Base-by-base conservation (phyloP, 2,329 filamentous ascomycete species). In the Trichoderma sp. region DNA sequence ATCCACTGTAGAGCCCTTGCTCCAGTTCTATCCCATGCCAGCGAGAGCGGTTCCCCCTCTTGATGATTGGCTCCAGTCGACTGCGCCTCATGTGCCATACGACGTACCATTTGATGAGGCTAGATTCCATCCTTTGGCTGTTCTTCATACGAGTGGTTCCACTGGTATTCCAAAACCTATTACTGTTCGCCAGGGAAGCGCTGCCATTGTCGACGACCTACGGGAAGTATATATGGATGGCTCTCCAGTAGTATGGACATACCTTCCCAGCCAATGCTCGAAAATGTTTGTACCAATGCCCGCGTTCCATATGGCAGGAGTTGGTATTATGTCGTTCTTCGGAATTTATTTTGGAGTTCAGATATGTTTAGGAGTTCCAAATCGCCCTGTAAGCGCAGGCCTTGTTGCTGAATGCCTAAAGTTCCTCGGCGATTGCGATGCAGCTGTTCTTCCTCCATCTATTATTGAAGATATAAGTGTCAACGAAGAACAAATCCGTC, bases 161-260 rank as follows among this genome's bases (percentile, higher is more conserved):
- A 84, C 83, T 0, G 83, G 83, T 0, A 75, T 83, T 4, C 83
- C 83, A 0, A 84, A 83, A 72, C 83, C 83, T 2, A 77, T 85
- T n/a, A 71, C 82, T 11, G 73, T 76, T 24, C 73, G 74, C 4
- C 78, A 82, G 5, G 83, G 83, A 16, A 77, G 81, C 74, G 13
- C 81, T 16, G 76, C 79, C 1, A 72, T 79, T 21, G 70, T 65
- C 4, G 82, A 85, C 66, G 71, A 64, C 2, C 75, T 74, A 33
- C 76, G 76, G 29, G 60, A 74, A 4, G 47, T 77, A 0, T 74
- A 73, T 3, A 76, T 76, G 64, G 37, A 77, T 19, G 76, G 75
- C 0, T 63, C 68, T 24, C 57, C 61, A 5, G 70, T 61, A 7
- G 2, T 70, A 16, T 71, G 70, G 64, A 55, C 21, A 1, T 43